These are phyloP conservation scores for Fusarium compactum DNA, from an alignment of 2,329 filamentous ascomycete genomes.

Conservation along the genomic window DNA sequence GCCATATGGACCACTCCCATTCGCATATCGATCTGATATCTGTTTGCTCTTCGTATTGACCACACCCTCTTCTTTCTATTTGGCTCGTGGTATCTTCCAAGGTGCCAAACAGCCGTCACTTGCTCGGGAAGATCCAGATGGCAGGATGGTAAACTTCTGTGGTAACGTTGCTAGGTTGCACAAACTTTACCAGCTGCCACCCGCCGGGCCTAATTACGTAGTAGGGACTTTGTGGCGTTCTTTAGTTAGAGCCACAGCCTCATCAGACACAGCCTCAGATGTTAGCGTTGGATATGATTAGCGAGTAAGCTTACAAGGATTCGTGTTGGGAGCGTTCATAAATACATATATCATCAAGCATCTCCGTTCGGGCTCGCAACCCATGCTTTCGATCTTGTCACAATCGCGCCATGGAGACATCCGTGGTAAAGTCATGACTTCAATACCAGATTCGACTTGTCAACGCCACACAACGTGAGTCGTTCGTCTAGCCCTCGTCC, in stretches of 20 bases:
- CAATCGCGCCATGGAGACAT: constrained; percentile 22
- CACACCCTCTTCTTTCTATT: constrained; percentile 27
- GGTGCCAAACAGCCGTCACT: constrained; percentile 12
- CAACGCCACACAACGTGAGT: constrained; percentile 14
- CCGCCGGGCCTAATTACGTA: constrained; percentile 3
- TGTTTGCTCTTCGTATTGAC: constrained; percentile 29
- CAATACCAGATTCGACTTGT: not conserved
- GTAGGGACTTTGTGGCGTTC: constrained; percentile 30
- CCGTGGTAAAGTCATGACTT: constrained; percentile 1
- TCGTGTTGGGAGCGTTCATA: constrained; percentile 5
- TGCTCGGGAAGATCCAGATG: constrained; percentile 24
- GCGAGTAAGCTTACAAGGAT: constrained; percentile 5
- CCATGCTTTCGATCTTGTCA: constrained; percentile 7
- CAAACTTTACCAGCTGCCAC: constrained; percentile 21
- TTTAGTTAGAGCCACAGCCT: constrained; percentile 25
- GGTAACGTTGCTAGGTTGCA: constrained; percentile 43
- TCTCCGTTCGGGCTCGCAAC: constrained; percentile 25
- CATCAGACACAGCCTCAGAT: constrained; percentile 28
- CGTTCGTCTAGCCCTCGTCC: constrained; percentile 17
- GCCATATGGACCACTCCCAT: constrained; percentile 17
- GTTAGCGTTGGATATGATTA: constrained; percentile 7
- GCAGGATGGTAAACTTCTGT: constrained; percentile 9
- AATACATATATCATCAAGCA: constrained; percentile 37
- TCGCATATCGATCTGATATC: constrained; percentile 13
- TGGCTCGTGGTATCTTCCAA: constrained; percentile 13